Evolutionary conservation across 352 stramenopile genomes (phyloP), one percentile per base, ranked within the genome.

Genomic region (Pythium aquatile): DNA sequence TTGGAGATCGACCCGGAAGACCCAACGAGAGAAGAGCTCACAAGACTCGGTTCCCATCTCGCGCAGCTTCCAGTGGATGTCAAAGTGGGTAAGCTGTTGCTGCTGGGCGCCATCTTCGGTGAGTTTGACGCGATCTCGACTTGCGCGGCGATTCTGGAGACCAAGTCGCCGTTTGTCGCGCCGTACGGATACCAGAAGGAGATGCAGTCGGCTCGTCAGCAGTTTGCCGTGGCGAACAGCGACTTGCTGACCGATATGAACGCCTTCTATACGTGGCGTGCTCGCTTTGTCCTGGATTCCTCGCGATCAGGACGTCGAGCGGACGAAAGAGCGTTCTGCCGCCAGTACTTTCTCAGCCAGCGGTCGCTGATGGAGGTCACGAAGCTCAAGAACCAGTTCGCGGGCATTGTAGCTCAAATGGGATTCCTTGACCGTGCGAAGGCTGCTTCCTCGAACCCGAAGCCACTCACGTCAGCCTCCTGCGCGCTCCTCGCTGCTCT

Each of bases 51-150:
- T 7, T 53, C 73, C 0, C 88, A 98, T 58, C 78, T 99, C 16
- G 87, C 94, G 9, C 81, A 88, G 53, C 76, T 99, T 10, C 97
- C 97, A n/a, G 81, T 99, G 7, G 91, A 99, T 74, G 93, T 97
- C 17, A 89, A 97, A 68, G 76, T 99, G 20, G 98, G 93, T 29
- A 99, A 99, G 70, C 92, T 99, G 77, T 75, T 99, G 10, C 76
- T 99, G 20, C 92, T 97, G 49, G 97, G 94, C 16, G 85, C 89
- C 49, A 72, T 99, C 11, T 98, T 99, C 59, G 72, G 81, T 17
- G 98, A 94, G 42, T 85, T 83, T 61, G 90, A 87, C 35, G 71
- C 77, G 0, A 72, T 88, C 2, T 80, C 82, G 13, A 89, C 86
- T 1, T 87, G 83, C 46, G 87, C 83, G 0, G 87, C 87, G 9